Conservation (phyloP, 345 rosid genomes). For the Draba incana region DNA sequence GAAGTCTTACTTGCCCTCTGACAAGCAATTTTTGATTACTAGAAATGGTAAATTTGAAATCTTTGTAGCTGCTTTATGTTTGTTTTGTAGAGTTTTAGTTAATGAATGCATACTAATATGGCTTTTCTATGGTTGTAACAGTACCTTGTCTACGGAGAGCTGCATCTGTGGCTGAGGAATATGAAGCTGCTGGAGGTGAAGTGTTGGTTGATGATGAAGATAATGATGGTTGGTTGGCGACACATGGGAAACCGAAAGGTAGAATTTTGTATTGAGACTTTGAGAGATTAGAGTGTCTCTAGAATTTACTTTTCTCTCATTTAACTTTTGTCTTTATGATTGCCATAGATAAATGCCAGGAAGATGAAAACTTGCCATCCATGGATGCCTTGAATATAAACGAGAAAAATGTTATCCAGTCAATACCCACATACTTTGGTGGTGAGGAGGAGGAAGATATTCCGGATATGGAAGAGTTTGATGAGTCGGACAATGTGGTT, state of each 20-base stretch:
- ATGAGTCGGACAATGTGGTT: constrained; percentile 70
- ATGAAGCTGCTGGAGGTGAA: constrained; percentile 96
- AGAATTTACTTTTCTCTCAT: neutral
- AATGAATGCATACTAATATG: neutral
- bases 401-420: constrained; percentile 53
- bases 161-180: constrained; percentile 90
- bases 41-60: constrained; percentile 66
- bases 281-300: neutral
- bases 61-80: neutral
- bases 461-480: constrained; percentile 91
- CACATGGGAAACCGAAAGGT: constrained; percentile 99
- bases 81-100: constrained; percentile 11
- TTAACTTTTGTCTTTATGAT: constrained; percentile 8
- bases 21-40: constrained; percentile 93
- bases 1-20: constrained; percentile 80
- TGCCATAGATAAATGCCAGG: constrained; percentile 60
- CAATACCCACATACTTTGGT: constrained; percentile 85
- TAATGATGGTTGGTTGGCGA: constrained; percentile 96
- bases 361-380: constrained; percentile 85
- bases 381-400: constrained; percentile 79
- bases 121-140: constrained; percentile 25
- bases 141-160: constrained; percentile 95
- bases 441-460: constrained; percentile 89
- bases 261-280: neutral
- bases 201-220: constrained; percentile 92